phyloP scores from a whole-genome alignment of 805 yeast genomes.

The Danielia reshetovae region DNA sequence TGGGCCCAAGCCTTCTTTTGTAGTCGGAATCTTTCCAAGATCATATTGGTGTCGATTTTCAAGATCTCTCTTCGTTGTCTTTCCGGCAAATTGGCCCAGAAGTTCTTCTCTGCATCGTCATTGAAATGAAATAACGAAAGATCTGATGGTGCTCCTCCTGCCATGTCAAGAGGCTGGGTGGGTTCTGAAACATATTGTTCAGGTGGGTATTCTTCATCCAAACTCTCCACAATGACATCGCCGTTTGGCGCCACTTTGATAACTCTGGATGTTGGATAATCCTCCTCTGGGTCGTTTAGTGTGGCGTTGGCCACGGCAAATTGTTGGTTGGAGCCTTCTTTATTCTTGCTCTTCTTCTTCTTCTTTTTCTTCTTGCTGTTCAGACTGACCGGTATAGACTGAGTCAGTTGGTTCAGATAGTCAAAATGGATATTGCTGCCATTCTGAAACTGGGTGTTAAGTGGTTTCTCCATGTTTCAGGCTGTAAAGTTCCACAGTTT shows the following conservation, averaged over 20 bases:
- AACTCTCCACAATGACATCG: slow-evolving; percentile 66
- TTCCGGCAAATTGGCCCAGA: slow-evolving; percentile 13
- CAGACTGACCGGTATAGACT: slow-evolving; percentile 5
- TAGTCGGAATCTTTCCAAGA: slow-evolving; percentile 54
- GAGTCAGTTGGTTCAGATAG: slow-evolving; percentile 6
- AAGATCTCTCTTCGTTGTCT: slow-evolving; percentile 22
- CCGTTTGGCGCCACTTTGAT: slow-evolving; percentile 72
- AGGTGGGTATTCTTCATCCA: slow-evolving; percentile 28
- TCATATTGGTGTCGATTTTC: slow-evolving; percentile 63
- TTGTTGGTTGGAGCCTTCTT: slow-evolving; percentile 9
- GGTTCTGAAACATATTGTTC: neutral
- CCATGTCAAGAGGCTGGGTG: neutral
- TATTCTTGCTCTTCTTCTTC: slow-evolving; percentile 16
- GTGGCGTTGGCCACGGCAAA: slow-evolving; percentile 30
- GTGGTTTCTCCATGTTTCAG: neutral
- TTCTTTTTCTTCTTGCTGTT: slow-evolving; percentile 34
- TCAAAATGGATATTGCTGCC: slow-evolving; percentile 36
- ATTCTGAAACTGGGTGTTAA: slow-evolving; percentile 17
- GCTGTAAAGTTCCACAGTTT: too few species aligned
- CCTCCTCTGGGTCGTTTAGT: slow-evolving; percentile 52
- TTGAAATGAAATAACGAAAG: slow-evolving; percentile 6
- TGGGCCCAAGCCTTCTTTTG: slow-evolving; percentile 5
- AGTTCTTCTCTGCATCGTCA: slow-evolving; percentile 10
- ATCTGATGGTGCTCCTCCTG: neutral
- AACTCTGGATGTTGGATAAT: slow-evolving; percentile 69